These are phyloP conservation scores for Trichoderma breve DNA, from an alignment of 2,329 filamentous ascomycete genomes.

Conservation along the genomic window DNA sequence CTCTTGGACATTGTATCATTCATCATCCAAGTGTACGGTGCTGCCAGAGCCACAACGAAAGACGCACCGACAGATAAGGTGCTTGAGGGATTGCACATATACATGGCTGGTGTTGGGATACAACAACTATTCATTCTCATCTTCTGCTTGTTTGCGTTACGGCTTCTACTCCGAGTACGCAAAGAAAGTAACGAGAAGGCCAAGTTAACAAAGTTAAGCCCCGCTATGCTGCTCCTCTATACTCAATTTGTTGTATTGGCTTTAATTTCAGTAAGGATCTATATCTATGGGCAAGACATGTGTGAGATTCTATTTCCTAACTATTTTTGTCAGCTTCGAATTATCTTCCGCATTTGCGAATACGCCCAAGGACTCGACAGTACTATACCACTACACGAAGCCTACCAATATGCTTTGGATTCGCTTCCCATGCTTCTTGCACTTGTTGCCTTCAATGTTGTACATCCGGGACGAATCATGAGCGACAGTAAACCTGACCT, in stretches of 20 bases:
- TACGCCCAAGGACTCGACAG: not conserved
- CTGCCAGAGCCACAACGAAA: not conserved
- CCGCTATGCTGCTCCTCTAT: not conserved
- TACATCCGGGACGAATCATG: not conserved
- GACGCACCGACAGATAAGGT: not conserved
- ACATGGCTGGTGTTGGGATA: not conserved
- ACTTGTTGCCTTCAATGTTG: not conserved
- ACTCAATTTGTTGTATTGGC: not conserved
- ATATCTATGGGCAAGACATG: not conserved
- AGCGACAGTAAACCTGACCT: not conserved
- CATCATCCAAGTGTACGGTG: not conserved
- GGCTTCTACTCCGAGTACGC: not conserved
- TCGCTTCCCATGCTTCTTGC: not conserved
- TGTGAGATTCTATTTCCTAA: not conserved
- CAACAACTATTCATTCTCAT: not conserved
- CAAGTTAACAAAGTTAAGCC: not conserved
- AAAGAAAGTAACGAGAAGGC: not conserved
- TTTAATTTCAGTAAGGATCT: not conserved
- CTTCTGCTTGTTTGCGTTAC: not conserved
- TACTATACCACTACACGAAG: not conserved
- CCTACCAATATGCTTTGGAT: not conserved
- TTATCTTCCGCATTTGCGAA: not conserved
- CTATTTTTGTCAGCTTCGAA: not conserved
- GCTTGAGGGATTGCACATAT: not conserved
- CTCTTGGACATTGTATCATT: not conserved